These are phyloP conservation scores for Cladosporium velox DNA, from an alignment of 2,329 filamentous ascomycete species.

Conservation along the genomic window DNA sequence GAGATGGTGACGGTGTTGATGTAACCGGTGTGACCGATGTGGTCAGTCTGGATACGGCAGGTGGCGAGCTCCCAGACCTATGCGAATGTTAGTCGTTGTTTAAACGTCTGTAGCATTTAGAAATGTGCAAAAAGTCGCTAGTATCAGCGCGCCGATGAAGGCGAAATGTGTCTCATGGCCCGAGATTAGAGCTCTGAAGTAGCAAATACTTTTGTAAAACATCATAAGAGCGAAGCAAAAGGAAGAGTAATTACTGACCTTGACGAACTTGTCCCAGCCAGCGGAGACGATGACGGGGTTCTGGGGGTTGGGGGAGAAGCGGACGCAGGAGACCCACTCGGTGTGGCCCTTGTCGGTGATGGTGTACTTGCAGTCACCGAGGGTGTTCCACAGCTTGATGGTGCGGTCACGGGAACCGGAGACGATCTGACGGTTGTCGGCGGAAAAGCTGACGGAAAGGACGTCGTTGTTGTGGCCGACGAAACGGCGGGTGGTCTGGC, in stretches of 20 bases:
- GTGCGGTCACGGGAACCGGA: conserved; percentile 96
- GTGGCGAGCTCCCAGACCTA: conserved; percentile 99
- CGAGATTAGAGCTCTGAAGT: conserved; percentile 88
- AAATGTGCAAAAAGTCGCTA: conserved; percentile 20
- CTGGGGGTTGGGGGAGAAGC: conserved; percentile 99
- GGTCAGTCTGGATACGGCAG: conserved; percentile 99
- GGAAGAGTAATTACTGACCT: conserved; percentile 67
- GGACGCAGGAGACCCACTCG: conserved; percentile 99
- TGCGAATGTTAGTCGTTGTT: conserved; percentile 21
- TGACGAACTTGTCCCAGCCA: conserved; percentile 99
- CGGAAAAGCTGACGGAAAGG: conserved; percentile 99
- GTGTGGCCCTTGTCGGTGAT: conserved; percentile 99
- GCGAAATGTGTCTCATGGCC: conserved; percentile 88
- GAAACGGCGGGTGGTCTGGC: conserved; percentile 95
- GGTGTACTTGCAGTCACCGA: conserved; percentile 99
- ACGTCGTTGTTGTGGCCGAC: conserved; percentile 99
- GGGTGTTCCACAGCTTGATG: conserved; percentile 99
- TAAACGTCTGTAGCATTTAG: neutral
- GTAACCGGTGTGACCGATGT: conserved; percentile 99
- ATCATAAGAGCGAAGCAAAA: conserved; percentile 75
- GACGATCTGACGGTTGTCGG: conserved; percentile 99
- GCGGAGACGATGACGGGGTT: conserved; percentile 99
- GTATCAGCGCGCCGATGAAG: conserved; percentile 86
- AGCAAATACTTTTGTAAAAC: conserved; percentile 92
- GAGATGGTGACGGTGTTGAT: conserved; percentile 99